phyloP scores from a whole-genome alignment of 2,329 filamentous ascomycete species.

The Stagonosporopsis cucurbitacearum region DNA sequence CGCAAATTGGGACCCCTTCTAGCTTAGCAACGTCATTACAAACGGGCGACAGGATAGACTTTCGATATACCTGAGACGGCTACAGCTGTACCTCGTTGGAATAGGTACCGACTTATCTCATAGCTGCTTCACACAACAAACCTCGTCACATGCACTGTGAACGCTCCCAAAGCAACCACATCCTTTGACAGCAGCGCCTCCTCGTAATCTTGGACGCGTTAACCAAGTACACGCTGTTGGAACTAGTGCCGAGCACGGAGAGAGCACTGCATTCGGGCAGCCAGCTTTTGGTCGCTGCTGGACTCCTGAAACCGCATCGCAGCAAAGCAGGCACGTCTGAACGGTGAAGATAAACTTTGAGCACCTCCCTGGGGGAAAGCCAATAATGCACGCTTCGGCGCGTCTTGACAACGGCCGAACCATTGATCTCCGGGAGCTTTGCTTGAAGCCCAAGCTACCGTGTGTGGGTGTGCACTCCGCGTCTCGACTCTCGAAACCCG shows the following conservation, averaged over 20 bases:
- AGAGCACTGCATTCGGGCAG: slow-evolving; percentile 3
- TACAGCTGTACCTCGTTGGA: slow-evolving; percentile 23
- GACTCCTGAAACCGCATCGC: slow-evolving; percentile 6
- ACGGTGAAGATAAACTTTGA: slow-evolving; percentile 10
- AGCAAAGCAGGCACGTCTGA: slow-evolving; percentile 1
- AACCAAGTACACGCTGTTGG: slow-evolving; percentile 3
- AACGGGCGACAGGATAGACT: slow-evolving; percentile 16
- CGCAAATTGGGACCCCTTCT: slow-evolving; percentile 16
- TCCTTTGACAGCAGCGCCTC: slow-evolving; percentile 9
- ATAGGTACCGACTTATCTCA: slow-evolving; percentile 15
- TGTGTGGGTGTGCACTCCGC: too few relatives aligned
- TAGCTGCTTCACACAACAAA: slow-evolving; percentile 20
- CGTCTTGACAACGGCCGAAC: slow-evolving; percentile 9
- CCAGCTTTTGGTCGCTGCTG: neutral
- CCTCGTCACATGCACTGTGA: neutral
- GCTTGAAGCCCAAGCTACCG: slow-evolving; percentile 8
- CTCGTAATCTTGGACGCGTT: slow-evolving; percentile 5
- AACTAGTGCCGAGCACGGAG: slow-evolving; percentile 6
- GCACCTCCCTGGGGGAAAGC: neutral
- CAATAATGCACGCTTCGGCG: slow-evolving; percentile 10
- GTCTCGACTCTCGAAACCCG: slow-evolving; percentile 7
- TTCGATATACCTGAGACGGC: slow-evolving; percentile 33
- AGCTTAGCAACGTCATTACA: slow-evolving; percentile 25
- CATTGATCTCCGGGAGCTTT: slow-evolving; percentile 2
- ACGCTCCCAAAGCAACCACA: neutral